These are phyloP conservation scores for Mollisiaceae sp. DNA, from an alignment of 2,329 filamentous ascomycete species.

Conservation along the genomic window DNA sequence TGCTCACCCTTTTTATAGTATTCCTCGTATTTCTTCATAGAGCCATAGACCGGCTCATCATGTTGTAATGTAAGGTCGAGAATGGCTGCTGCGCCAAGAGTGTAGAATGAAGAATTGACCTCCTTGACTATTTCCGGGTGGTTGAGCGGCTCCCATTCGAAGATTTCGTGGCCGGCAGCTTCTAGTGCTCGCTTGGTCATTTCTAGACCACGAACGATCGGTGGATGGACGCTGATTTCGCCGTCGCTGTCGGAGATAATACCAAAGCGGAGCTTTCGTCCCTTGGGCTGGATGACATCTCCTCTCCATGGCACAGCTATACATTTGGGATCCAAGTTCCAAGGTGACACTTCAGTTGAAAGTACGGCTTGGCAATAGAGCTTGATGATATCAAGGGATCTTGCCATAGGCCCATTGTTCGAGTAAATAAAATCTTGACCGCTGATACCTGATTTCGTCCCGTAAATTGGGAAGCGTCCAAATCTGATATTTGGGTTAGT, in stretches of 20 bases:
- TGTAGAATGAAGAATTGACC: constrained; percentile 42
- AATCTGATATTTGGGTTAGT: constrained; percentile 33
- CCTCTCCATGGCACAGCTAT: constrained; percentile 47
- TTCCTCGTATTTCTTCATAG: constrained; percentile 41
- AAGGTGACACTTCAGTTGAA: constrained; percentile 42
- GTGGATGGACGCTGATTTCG: constrained; percentile 45
- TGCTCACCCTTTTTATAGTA: constrained; percentile 37
- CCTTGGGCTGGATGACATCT: constrained; percentile 42
- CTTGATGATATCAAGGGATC: constrained; percentile 43
- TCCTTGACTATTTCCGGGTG: constrained; percentile 42
- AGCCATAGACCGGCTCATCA: constrained; percentile 38
- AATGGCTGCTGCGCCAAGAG: constrained; percentile 42
- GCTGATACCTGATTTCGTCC: constrained; percentile 44
- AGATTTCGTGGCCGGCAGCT: constrained; percentile 46
- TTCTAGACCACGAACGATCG: constrained; percentile 44
- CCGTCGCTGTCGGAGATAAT: constrained; percentile 46
- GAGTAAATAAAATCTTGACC: constrained; percentile 48
- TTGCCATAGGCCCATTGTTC: constrained; percentile 47
- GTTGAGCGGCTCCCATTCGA: constrained; percentile 43
- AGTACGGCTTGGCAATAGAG: constrained; percentile 46
- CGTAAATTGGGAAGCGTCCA: constrained; percentile 46
- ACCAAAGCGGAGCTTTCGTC: constrained; percentile 45
- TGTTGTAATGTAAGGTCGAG: constrained; percentile 37
- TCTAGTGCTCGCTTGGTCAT: constrained; percentile 43
- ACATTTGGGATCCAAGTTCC: constrained; percentile 47